phyloP scores from a whole-genome alignment of 2,329 filamentous ascomycete species.

The Diplodia intermedia region DNA sequence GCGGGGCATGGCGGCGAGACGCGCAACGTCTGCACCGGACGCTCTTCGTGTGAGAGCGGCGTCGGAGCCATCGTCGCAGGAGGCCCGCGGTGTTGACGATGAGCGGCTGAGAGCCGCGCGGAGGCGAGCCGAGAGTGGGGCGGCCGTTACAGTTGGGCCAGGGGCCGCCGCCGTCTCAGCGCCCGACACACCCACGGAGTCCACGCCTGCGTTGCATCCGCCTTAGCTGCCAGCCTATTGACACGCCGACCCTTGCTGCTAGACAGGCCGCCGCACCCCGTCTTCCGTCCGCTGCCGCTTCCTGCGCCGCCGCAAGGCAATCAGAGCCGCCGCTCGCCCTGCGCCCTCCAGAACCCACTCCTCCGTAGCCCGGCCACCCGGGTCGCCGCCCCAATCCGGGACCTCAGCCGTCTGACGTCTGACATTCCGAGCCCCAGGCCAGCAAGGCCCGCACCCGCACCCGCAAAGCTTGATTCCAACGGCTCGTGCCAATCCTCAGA shows the following conservation, averaged over 20 bases:
- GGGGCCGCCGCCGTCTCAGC: not conserved
- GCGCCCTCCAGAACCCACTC: slow-evolving; percentile 16
- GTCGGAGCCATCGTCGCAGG: slow-evolving; percentile 6
- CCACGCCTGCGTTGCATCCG: slow-evolving; percentile 11
- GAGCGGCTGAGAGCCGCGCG: slow-evolving; percentile 17
- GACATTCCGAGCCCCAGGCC: slow-evolving; percentile 19
- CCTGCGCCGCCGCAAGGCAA: slow-evolving; percentile 21
- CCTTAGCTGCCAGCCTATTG: slow-evolving; percentile 28
- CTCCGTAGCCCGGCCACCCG: slow-evolving; percentile 6
- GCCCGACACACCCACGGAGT: slow-evolving; percentile 7
- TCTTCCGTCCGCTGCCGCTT: not conserved
- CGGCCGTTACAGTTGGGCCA: slow-evolving; percentile 6
- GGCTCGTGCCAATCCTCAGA: not conserved
- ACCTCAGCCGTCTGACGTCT: slow-evolving; percentile 25
- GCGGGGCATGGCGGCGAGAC: slow-evolving; percentile 13
- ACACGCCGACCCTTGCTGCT: slow-evolving; percentile 6
- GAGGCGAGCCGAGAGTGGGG: slow-evolving; percentile 1
- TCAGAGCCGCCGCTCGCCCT: slow-evolving; percentile 13
- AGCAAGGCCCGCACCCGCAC: slow-evolving; percentile 10
- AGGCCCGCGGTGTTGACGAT: slow-evolving; percentile 7
- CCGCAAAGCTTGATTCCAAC: slow-evolving; percentile 10
- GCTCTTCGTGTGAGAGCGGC: not conserved
- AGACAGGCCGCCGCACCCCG: slow-evolving; percentile 8
- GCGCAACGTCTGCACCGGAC: not conserved
- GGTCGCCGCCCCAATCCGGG: slow-evolving; percentile 21